A percentile compares a stretch with the other conserved stretches of the same genome.
These are phyloP conservation scores for Tulasnella sp. DNA, from an alignment of 768 basidiomycete species.

Conservation along the genomic window DNA sequence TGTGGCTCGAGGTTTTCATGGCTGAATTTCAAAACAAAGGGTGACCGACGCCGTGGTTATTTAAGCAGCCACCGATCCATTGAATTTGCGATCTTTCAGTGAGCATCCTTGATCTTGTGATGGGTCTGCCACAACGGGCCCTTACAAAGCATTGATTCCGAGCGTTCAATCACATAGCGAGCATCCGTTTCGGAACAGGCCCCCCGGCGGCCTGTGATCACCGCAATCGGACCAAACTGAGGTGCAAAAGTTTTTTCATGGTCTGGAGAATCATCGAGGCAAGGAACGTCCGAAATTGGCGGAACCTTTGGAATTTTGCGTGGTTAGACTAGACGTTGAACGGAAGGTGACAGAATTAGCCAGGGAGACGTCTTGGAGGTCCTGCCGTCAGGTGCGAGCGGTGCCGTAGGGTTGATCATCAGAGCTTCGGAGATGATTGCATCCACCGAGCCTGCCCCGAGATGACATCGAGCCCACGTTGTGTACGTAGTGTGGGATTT, in stretches of 20 bases:
- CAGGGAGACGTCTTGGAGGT: background rate
- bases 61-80: background rate
- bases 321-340: background rate
- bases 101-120: background rate
- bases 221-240: background rate
- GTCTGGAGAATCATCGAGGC: background rate
- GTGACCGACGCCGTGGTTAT: background rate
- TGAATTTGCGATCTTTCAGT: background rate
- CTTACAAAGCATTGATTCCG: background rate
- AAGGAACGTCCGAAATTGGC: background rate
- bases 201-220: background rate
- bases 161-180: background rate
- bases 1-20: background rate
- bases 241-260: background rate
- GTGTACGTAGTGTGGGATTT: background rate
- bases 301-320: background rate
- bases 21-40: background rate
- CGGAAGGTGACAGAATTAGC: background rate
- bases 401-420: background rate
- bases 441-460: conserved; percentile 1
- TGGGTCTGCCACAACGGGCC: background rate
- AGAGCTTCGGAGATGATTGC: background rate
- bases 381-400: background rate
- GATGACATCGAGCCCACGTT: background rate
- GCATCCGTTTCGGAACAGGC: background rate